A percentile compares a stretch with the other conserved stretches of the same genome.
phyloP scores from a whole-genome alignment of 139 green algal species.

The Chlamydomonas urium region DNA sequence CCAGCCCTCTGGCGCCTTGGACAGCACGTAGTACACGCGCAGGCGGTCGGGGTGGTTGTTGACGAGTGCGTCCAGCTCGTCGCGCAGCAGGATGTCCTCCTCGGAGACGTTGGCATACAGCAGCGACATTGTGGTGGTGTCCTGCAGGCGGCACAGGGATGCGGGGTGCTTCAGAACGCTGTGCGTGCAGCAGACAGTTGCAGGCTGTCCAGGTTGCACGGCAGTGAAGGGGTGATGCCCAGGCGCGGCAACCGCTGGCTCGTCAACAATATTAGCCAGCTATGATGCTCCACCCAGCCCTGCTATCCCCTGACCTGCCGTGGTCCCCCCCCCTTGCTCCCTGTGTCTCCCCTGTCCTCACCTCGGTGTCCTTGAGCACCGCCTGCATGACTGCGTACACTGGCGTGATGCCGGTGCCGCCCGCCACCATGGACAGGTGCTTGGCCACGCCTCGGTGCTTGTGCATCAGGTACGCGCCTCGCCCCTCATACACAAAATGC shows the following conservation, averaged over 20 bases:
- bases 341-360: too few species aligned
- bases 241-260: too few species aligned
- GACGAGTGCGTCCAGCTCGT: conserved; percentile 83
- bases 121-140: conserved; percentile 81
- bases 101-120: conserved; percentile 90
- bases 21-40: conserved; percentile 17
- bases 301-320: too few species aligned
- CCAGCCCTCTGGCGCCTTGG: neutral
- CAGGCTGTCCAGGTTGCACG: too few species aligned
- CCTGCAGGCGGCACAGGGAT: too few species aligned
- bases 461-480: conserved; percentile 56
- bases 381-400: conserved; percentile 34
- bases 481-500: conserved; percentile 83
- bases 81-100: conserved; percentile 91
- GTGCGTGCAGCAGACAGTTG: too few species aligned
- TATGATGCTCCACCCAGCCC: too few species aligned
- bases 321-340: too few species aligned
- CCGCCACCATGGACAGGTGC: conserved; percentile 86
- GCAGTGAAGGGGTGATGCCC: too few species aligned
- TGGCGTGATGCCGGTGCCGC: conserved; percentile 64
- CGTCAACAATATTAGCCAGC: too few species aligned
- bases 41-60: conserved; percentile 58
- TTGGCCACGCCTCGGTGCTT: conserved; percentile 34
- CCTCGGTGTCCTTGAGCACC: conserved; percentile 69
- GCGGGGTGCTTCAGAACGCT: too few species aligned